Evolutionary conservation across 495 filamentous ascomycete genomes (phyloP), one percentile per base, ranked within the genome.

Genomic region (Gamarada debralockiae): DNA sequence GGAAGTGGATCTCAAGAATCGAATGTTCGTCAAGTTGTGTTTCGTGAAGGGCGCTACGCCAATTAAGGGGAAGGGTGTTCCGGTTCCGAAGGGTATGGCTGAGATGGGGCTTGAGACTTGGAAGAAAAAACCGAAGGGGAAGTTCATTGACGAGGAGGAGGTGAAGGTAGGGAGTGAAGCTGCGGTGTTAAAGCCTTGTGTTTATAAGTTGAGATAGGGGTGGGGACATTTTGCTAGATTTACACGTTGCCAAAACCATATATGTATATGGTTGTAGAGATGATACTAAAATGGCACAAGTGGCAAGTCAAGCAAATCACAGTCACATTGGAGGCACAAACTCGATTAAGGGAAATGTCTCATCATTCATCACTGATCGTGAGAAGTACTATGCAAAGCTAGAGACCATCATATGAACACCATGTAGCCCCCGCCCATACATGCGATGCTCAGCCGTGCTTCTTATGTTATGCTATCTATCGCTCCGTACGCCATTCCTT

Each of bases 21-120:
- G 88, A 72, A 98, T 98, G 93, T 98, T 98, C 77, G 90, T 97
- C 46, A 85, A 82, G 65, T 92, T 98, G 90, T 78, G 81, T 59
- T 97, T 98, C 72, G 74, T 93, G 48, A 97, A 97, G 72, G 80
- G 74, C 22, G 75, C 75, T 21, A 73, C 82, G 34, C 84, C 87
- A 3, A 68, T 75, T 12, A 84, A 78, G 67, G 87, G 89, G 8
- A 93, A 92, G 80, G 70, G 61, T 21, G 59, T 53, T 7, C 63
- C 60, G 64, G 63, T 65, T 55, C 58, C 57, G 55, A 66, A 63
- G 53, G 70, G 57, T 46, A 72, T 49, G 60, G 66, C 52, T 40
- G 61, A 62, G 36, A 54, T 47, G 1, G 54, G 60, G 1, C 44
- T 39, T 20, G 63, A 65, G 50, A 65, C 57, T 7, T 62, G 56